Evolutionary conservation across 108 stramenopile genomes (phyloP), one percentile per base, ranked within the genome.

Genomic region (Nannochloropsis salina): DNA sequence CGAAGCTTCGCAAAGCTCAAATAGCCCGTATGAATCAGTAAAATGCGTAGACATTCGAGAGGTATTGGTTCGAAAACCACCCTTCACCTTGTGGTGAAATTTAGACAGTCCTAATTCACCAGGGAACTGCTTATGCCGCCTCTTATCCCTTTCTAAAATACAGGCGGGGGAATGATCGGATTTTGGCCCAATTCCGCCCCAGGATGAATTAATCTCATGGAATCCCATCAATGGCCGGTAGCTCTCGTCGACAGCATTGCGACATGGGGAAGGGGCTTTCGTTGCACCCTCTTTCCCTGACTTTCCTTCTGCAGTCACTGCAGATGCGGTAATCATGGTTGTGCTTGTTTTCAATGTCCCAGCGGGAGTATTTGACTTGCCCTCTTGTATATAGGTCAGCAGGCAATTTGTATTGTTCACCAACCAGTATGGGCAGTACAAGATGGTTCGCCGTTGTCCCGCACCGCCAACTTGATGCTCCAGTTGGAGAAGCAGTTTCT

Each of bases 381-480:
- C 94, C 80, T 96, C 95, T 90, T 95, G 93, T 79, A 92, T 94
- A 85, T 94, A 96, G 83, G 94, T 87, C 80, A 97, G 87, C 9
- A 94, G 84, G 85, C 96, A 95, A 84, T 94, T 93, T 3, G 97
- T 96, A 9, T 95, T 98, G 86, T 98, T 98, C 20, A 97, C 94
- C 85, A 95, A 94, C 95, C 97, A 98, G 84, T 93, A 96, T 9
- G 97, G 97, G 84, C 93, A 96, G 86, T 92, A 96, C 40, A 98
- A 85, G 1, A 91, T 88, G 20, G 96, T 93, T 42, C 92, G 93
- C 12, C 96, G 92, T 84, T 98, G 96, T 11, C 96, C 96, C 21
- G 96, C 96, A 83, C 95, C 94, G 10, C 97, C 96, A 31, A 93
- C 90, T 21, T 92, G 84, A 89, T 98, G 96, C 80, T 98, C 96